Evolutionary conservation across 192 early-diverging fungal genomes (phyloP).

Genomic region (Linnemannia elongata): DNA sequence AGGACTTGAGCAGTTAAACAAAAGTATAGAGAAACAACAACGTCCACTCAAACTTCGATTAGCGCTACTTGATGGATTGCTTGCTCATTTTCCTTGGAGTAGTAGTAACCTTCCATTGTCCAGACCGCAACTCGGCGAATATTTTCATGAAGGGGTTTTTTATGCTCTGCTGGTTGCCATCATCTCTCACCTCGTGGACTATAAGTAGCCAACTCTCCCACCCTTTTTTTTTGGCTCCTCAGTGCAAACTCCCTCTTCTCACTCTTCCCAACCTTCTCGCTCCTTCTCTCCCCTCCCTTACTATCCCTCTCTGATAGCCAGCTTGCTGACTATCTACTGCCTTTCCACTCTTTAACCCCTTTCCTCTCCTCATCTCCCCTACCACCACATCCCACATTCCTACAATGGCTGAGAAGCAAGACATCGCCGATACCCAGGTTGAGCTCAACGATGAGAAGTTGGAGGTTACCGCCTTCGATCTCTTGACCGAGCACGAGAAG

Average conservation of each 20-base stretch:
- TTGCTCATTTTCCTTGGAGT: background rate
- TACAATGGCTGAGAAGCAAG: slow-evolving; percentile 37
- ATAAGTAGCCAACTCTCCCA: slow-evolving; percentile 13
- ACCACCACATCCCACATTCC: background rate
- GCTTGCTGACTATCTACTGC: slow-evolving; percentile 2
- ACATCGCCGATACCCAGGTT: slow-evolving; percentile 25
- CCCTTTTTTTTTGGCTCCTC: slow-evolving; percentile 34
- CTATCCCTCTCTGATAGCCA: background rate
- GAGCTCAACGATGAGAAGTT: slow-evolving; percentile 9
- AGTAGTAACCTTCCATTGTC: background rate
- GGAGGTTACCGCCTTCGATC: slow-evolving; percentile 14
- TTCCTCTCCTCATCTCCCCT: background rate
- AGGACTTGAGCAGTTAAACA: background rate
- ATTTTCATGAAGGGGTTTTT: background rate
- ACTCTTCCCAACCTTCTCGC: background rate
- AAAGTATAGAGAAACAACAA: background rate
- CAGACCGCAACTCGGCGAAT: background rate
- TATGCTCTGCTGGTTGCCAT: background rate
- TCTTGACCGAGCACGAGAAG: slow-evolving; percentile 47
- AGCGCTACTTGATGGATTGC: background rate
- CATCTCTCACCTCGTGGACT: background rate
- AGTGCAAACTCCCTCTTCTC: slow-evolving; percentile 37
- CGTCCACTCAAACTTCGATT: background rate
- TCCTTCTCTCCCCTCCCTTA: background rate
- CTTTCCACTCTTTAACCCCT: background rate